Conservation (phyloP, 495 filamentous ascomycete genomes). For the Penicillium malachiteum region DNA sequence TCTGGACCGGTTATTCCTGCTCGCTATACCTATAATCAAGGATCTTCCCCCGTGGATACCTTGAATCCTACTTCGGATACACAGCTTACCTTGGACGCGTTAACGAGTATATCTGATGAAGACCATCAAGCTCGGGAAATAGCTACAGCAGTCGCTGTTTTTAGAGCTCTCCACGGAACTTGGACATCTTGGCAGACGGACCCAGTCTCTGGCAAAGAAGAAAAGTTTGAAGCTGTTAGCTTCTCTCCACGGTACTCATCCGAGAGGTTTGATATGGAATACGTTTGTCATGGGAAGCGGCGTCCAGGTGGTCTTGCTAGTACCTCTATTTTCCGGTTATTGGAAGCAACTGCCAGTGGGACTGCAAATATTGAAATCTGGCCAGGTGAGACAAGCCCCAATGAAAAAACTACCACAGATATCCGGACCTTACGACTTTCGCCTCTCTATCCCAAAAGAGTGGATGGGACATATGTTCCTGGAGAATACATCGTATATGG, state of each 20-base stretch:
- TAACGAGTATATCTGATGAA: slow-evolving; percentile 15
- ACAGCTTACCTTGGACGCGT: slow-evolving; percentile 18
- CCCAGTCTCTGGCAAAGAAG: slow-evolving; percentile 8
- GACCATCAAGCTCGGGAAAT: slow-evolving; percentile 1
- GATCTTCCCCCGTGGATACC: background rate
- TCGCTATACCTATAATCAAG: slow-evolving; percentile 24
- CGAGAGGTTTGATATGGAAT: slow-evolving; percentile 27
- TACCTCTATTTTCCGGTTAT: slow-evolving; percentile 16
- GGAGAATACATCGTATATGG: slow-evolving; percentile 7
- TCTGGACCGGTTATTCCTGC: slow-evolving; percentile 37
- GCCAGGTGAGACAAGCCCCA: background rate
- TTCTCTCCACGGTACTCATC: slow-evolving; percentile 58
- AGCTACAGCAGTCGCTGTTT: slow-evolving; percentile 51
- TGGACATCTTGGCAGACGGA: slow-evolving; percentile 59
- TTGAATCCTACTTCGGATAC: background rate
- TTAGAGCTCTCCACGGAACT: slow-evolving; percentile 68
- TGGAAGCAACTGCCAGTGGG: slow-evolving; percentile 4
- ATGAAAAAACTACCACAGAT: background rate
- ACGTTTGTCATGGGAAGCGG: slow-evolving; percentile 27
- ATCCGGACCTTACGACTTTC: slow-evolving; percentile 1
- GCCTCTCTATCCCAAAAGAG: slow-evolving; percentile 5
- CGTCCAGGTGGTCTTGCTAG: background rate
- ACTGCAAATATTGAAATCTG: slow-evolving; percentile 13
- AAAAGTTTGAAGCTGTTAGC: slow-evolving; percentile 49
- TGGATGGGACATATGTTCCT: background rate